Evolutionary conservation across 2,329 filamentous ascomycete genomes (phyloP).

Genomic region (Pyrenophora graminea): DNA sequence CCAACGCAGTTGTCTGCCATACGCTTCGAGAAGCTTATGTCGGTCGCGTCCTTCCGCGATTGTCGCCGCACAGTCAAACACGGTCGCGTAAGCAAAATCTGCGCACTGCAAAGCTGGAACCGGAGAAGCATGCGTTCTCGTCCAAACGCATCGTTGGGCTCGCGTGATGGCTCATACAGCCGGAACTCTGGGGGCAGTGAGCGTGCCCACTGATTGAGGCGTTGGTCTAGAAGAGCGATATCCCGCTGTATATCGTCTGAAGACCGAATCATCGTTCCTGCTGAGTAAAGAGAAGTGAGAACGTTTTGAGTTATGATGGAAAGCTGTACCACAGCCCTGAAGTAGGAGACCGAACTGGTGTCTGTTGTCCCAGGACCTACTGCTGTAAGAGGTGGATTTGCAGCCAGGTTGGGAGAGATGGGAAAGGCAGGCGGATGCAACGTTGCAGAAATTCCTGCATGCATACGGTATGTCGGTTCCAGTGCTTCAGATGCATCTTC

Average conservation of each 20-base stretch:
- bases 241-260: conserved; percentile 41
- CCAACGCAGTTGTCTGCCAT: conserved; percentile 44
- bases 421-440: conserved; percentile 2
- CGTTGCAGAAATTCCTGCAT: conserved; percentile 6
- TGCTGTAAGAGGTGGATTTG: conserved; percentile 9
- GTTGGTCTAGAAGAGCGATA: conserved; percentile 38
- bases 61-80: conserved; percentile 40
- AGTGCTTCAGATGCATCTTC: conserved; percentile 19
- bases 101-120: conserved; percentile 44
- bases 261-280: conserved; percentile 37
- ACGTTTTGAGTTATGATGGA: conserved; percentile 43
- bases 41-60: conserved; percentile 17
- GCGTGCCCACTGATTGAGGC: conserved; percentile 42
- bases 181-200: conserved; percentile 38
- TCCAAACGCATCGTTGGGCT: conserved; percentile 3
- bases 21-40: conserved; percentile 34
- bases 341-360: conserved; percentile 32
- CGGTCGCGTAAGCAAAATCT: conserved; percentile 48
- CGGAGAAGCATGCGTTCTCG: conserved; percentile 41
- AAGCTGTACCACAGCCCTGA: conserved; percentile 34
- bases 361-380: conserved; percentile 1
- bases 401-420: conserved; percentile 1
- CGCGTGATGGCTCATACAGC: conserved; percentile 21
- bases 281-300: conserved; percentile 45
- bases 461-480: conserved; percentile 13